phyloP scores from a whole-genome alignment of 1,284 basidiomycete genomes.

The Ganoderma lucidum region DNA sequence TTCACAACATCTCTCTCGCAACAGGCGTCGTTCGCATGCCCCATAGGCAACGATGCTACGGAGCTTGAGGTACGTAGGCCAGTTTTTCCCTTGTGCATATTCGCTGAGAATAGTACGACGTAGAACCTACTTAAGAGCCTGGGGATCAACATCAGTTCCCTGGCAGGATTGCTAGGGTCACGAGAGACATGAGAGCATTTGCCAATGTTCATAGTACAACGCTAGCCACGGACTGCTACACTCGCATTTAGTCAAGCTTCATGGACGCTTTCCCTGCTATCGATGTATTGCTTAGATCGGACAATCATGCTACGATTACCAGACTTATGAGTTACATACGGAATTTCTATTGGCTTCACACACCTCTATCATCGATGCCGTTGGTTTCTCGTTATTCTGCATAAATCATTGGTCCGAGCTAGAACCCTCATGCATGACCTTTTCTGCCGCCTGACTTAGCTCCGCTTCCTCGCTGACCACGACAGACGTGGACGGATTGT shows the following conservation, averaged over 20 bases:
- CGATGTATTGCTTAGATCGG: slow-evolving; percentile 11
- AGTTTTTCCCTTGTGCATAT: background rate
- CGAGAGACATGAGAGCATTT: slow-evolving; percentile 9
- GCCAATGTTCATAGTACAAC: background rate
- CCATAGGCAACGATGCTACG: slow-evolving; percentile 46
- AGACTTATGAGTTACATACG: background rate
- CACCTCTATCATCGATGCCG: background rate
- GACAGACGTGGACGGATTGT: slow-evolving; percentile 33
- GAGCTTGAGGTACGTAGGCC: slow-evolving; percentile 46
- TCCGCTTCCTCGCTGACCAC: slow-evolving; percentile 36
- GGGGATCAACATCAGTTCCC: slow-evolving; percentile 24
- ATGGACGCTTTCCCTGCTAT: slow-evolving; percentile 24
- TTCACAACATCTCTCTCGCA: slow-evolving; percentile 77
- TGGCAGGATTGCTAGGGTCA: slow-evolving; percentile 18
- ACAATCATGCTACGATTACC: background rate
- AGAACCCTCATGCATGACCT: slow-evolving; percentile 31
- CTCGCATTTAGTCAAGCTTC: slow-evolving; percentile 17
- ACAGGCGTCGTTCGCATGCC: slow-evolving; percentile 74
- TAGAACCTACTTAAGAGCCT: slow-evolving; percentile 28
- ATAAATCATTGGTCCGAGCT: slow-evolving; percentile 12
- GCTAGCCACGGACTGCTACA: slow-evolving; percentile 26
- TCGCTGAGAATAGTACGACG: background rate
- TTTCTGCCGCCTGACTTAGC: slow-evolving; percentile 33
- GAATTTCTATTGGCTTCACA: background rate
- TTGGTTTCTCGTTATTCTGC: background rate